Conservation (phyloP, 805 yeast species). For the Cyberlindnera nakhonratchasimensis region DNA sequence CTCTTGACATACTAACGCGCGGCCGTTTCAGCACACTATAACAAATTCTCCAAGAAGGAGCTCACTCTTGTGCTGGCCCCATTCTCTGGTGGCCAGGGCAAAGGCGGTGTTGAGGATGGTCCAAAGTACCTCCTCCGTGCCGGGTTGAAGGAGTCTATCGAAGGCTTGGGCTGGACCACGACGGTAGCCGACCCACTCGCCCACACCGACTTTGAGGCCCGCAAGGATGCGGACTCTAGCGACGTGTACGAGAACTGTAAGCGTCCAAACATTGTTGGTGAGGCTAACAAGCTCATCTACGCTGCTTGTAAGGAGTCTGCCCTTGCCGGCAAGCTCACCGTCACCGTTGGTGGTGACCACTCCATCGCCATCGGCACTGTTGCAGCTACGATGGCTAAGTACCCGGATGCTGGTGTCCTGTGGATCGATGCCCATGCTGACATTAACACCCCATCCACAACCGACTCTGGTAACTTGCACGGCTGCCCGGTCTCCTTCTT, state of each 20-base stretch:
- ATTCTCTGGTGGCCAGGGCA: slow-evolving; percentile 94
- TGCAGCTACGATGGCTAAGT: slow-evolving; percentile 69
- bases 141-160: slow-evolving; percentile 64
- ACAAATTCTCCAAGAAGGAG: slow-evolving; percentile 50
- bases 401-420: slow-evolving; percentile 84
- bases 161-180: slow-evolving; percentile 70
- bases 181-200: slow-evolving; percentile 51
- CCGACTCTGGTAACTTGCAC: slow-evolving; percentile 88
- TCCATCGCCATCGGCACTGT: slow-evolving; percentile 94
- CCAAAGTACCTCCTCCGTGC: slow-evolving; percentile 75
- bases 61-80: slow-evolving; percentile 84
- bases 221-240: slow-evolving; percentile 37
- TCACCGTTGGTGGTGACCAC: slow-evolving; percentile 95
- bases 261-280: slow-evolving; percentile 74
- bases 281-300: slow-evolving; percentile 62
- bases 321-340: slow-evolving; percentile 52
- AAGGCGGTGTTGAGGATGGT: slow-evolving; percentile 90
- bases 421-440: slow-evolving; percentile 99
- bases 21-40: slow-evolving; percentile 36
- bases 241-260: slow-evolving; percentile 59
- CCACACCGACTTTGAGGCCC: slow-evolving; percentile 41
- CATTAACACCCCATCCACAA: slow-evolving; percentile 80
- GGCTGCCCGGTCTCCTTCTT: slow-evolving; percentile 95
- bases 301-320: slow-evolving; percentile 54
- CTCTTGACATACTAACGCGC: slow-evolving; percentile 4